A percentile compares a stretch with the other conserved stretches of the same genome.
Conservation (phyloP, 345 rosid genomes). For the Eucalyptus curtisii region DNA sequence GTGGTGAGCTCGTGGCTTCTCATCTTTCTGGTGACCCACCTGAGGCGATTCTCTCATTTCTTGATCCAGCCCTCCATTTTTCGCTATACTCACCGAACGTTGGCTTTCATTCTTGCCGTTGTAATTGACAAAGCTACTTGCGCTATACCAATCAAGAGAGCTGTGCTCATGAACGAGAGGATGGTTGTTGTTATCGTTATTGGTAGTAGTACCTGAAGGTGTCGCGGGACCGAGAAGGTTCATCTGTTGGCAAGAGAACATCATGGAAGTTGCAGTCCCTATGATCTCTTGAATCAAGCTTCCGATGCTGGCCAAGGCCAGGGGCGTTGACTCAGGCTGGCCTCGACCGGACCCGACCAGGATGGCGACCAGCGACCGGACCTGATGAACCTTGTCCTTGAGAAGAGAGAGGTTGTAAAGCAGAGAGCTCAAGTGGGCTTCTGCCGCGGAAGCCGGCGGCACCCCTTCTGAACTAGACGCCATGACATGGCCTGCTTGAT, state of each 20-base stretch:
- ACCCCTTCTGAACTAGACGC: slow-evolving; percentile 1
- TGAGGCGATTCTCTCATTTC: background rate
- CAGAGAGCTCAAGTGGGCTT: slow-evolving; percentile 27
- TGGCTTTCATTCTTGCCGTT: background rate
- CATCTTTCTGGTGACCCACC: background rate
- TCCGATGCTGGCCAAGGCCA: slow-evolving; percentile 29
- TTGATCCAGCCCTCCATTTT: background rate
- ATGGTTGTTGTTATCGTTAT: background rate
- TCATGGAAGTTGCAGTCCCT: slow-evolving; percentile 49
- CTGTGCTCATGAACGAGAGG: background rate
- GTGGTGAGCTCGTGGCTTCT: background rate
- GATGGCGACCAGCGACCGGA: slow-evolving; percentile 37
- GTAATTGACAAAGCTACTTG: background rate
- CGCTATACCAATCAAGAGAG: background rate
- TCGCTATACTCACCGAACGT: background rate
- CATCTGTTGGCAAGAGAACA: slow-evolving; percentile 58
- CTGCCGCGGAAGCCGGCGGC: background rate
- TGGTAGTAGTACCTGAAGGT: background rate
- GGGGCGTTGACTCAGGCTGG: slow-evolving; percentile 20
- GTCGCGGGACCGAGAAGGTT: background rate
- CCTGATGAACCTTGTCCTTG: slow-evolving; percentile 48
- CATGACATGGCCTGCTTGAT: background rate
- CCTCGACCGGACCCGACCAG: slow-evolving; percentile 11
- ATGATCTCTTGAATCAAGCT: slow-evolving; percentile 58
- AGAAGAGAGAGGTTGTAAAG: slow-evolving; percentile 43